phyloP scores from a whole-genome alignment of 352 stramenopile species.

The Heterotrichella gracilis region DNA sequence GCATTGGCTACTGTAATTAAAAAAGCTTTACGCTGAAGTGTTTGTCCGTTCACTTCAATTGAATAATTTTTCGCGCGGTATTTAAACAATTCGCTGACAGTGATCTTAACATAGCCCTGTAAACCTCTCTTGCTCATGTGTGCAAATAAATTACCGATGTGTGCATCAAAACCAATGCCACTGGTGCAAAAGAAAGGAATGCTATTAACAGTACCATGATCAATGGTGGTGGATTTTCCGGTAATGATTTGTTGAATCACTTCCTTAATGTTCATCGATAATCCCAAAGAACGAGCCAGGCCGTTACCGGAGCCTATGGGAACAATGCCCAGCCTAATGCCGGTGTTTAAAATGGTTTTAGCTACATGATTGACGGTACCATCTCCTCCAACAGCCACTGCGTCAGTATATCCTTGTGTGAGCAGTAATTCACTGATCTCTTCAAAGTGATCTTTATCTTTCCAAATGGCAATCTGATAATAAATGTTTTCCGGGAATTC shows the following conservation, averaged over 20 bases:
- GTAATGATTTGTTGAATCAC: neutral
- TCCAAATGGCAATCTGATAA: neutral
- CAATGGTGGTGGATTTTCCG: neutral
- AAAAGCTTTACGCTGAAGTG: neutral
- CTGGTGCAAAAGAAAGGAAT: neutral
- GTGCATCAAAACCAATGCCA: neutral
- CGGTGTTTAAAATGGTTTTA: neutral
- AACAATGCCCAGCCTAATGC: neutral
- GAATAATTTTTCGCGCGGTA: neutral
- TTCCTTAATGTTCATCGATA: neutral
- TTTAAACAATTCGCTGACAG: neutral
- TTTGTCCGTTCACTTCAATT: neutral
- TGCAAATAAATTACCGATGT: neutral
- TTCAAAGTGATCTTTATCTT: slow-evolving; percentile 2
- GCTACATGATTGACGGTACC: neutral
- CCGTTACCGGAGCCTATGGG: neutral
- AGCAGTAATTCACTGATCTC: neutral
- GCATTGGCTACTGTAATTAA: slow-evolving; percentile 4
- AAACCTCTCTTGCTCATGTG: neutral
- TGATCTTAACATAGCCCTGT: slow-evolving; percentile 1
- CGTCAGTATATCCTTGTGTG: neutral
- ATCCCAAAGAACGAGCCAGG: neutral
- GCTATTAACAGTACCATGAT: neutral
- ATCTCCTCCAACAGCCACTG: neutral
- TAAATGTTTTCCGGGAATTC: neutral